A percentile compares a stretch with the other conserved stretches of the same genome.
Evolutionary conservation across 768 basidiomycete species (phyloP).

Genomic region (Russula vinacea): DNA sequence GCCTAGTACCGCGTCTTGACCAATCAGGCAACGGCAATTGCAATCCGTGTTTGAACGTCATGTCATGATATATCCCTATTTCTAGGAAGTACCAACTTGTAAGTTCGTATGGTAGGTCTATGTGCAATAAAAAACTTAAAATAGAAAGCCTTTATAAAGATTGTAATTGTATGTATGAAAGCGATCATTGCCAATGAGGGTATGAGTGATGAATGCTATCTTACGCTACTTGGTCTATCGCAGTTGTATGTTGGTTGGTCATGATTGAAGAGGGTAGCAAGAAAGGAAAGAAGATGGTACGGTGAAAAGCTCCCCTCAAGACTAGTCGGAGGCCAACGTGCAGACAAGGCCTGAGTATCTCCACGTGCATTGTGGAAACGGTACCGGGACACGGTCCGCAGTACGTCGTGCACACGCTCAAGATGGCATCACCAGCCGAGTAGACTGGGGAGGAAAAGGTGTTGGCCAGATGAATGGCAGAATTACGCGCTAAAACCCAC

Average conservation of each 20-base stretch:
- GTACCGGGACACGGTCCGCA: not conserved
- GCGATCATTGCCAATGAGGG: conserved; percentile 3
- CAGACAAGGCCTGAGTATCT: not conserved
- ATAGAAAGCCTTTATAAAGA: not conserved
- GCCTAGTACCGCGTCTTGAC: not conserved
- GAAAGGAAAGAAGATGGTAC: not conserved
- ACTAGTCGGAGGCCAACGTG: not conserved
- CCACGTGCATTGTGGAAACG: not conserved
- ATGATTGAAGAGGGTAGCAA: not conserved
- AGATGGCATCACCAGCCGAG: not conserved
- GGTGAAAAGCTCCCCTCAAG: not conserved
- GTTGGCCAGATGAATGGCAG: not conserved
- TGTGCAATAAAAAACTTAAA: conserved; percentile 9
- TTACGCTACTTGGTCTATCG: not conserved
- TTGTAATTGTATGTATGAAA: not conserved
- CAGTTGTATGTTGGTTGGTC: not conserved
- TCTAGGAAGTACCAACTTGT: not conserved
- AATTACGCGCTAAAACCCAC: not conserved
- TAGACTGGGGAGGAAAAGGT: not conserved
- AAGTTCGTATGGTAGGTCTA: not conserved
- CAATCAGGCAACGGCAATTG: conserved; percentile 5
- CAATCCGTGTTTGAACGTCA: not conserved
- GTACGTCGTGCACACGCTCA: not conserved
- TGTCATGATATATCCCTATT: not conserved
- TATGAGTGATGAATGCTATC: not conserved